Evolutionary conservation across 495 filamentous ascomycete genomes (phyloP), one percentile per base, ranked within the genome.

Genomic region (Diplogelasinospora grovesii): DNA sequence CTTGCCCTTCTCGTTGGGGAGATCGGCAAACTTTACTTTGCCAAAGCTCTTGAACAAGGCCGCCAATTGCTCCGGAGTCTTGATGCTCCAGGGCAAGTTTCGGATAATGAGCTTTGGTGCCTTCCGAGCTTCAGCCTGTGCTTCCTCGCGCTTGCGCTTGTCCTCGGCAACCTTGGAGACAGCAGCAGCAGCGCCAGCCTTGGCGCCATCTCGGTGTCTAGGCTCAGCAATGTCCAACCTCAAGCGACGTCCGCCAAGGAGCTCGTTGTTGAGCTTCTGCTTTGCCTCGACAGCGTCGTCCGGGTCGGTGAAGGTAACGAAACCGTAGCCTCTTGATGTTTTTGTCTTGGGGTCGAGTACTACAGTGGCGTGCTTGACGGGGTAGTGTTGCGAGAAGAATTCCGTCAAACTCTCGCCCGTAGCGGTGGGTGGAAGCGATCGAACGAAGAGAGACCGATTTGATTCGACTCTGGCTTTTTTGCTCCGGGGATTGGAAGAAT

Each of bases 1-100:
- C 42, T 79, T 86, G 19, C 74, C 71, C 43, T 78, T 82, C 46
- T 76, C 73, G 48, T 83, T 88, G 3, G 92, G 92, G 16, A 99
- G 66, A 39, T 79, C 83, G 13, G 79, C 77, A 56, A 76, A 77
- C 59, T 87, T 89, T 31, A 97, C 78, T 61, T 95, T 95, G 40
- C 92, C 92, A 60, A 83, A 95, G 45, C 80, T 84, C 52, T 75
- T 68, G 60, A 99, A 97, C 22, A 94, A 64, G 27, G 71, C 67
- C 2, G 75, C 65, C 34, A 99, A 63, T 53, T 96, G 79, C 33
- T 95, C 81, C 0, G 86, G 69, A 7, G 75, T 75, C 63, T 92
- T 94, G 58, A 99, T 83, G 51, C 82, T 95, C 92, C 92, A 99
- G 1, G 92, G 89, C 49, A 99, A 57, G 58, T 99, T 99, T 38